phyloP scores from a whole-genome alignment of 2,329 filamentous ascomycete genomes.

The Zymoseptoria pseudotritici region DNA sequence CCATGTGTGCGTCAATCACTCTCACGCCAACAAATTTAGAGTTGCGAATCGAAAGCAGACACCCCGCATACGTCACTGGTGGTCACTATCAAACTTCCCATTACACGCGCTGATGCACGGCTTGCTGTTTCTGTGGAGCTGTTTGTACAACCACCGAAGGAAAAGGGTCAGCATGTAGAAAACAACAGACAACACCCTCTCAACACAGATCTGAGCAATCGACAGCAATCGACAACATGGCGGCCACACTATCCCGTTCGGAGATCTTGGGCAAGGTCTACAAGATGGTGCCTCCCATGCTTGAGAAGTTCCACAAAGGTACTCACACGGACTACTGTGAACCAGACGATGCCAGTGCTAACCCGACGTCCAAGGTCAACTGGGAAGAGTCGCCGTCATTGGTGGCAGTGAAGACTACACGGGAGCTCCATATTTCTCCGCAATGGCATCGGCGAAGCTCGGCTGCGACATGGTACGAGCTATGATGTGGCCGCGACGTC shows the following conservation, averaged over 20 bases:
- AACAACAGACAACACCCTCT: not conserved
- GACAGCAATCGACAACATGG: slow-evolving; percentile 27
- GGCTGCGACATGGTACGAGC: slow-evolving; percentile 78
- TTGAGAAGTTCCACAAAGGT: slow-evolving; percentile 96
- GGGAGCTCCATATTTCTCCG: slow-evolving; percentile 94
- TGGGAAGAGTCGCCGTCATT: slow-evolving; percentile 86
- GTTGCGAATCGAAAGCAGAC: not conserved
- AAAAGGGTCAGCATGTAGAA: not conserved
- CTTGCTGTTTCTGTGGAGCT: not conserved
- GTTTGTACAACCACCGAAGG: not conserved
- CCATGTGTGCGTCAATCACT: slow-evolving; percentile 1
- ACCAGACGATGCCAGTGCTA: not conserved
- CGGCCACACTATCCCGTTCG: slow-evolving; percentile 55
- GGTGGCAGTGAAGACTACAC: slow-evolving; percentile 95
- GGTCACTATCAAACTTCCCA: not conserved
- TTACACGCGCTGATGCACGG: not conserved
- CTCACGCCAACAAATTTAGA: not conserved
- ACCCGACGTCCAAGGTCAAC: slow-evolving; percentile 57
- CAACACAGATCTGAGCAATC: not conserved
- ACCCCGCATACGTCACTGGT: not conserved
- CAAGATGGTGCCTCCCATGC: slow-evolving; percentile 89
- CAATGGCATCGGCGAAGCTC: slow-evolving; percentile 86
- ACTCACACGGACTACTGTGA: slow-evolving; percentile 5
- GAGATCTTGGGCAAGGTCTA: slow-evolving; percentile 72
- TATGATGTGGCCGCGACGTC: not conserved